Conservation (phyloP, 805 yeast species). For the Cyberlindnera meyerae region DNA sequence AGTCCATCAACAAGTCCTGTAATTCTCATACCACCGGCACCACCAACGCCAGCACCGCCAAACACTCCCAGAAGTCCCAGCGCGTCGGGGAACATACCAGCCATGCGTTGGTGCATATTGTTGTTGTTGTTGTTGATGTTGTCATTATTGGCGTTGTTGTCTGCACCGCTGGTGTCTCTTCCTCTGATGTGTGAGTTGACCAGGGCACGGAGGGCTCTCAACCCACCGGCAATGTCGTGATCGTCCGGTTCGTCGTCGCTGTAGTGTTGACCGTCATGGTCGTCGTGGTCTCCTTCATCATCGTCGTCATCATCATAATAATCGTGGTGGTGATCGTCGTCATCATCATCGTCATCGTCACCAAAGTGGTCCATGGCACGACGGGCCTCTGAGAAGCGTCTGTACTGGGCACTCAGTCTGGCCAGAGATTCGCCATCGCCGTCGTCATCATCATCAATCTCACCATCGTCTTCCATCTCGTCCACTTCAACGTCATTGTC, state of each 20-base stretch:
- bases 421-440: constrained; percentile 30
- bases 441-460: constrained; percentile 18
- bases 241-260: too few relatives aligned
- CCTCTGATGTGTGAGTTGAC: constrained; percentile 22
- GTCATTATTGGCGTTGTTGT: too few relatives aligned
- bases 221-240: constrained; percentile 24
- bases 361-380: constrained; percentile 16
- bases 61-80: constrained; percentile 29
- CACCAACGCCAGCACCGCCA: constrained; percentile 15
- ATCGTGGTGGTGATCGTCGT: constrained; percentile 22
- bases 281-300: constrained; percentile 24
- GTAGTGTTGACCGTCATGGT: constrained; percentile 16
- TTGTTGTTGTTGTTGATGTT: too few relatives aligned
- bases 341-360: constrained; percentile 22
- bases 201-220: constrained; percentile 26
- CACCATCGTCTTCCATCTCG: constrained; percentile 25
- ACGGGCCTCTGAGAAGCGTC: constrained; percentile 29
- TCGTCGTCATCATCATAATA: constrained; percentile 23
- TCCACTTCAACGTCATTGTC: constrained; percentile 13
- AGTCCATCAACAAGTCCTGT: constrained; percentile 20
- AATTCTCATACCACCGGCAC: constrained; percentile 23
- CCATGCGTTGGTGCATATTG: constrained; percentile 25
- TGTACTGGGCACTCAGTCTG: constrained; percentile 38
- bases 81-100: constrained; percentile 36
- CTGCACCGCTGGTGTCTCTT: too few relatives aligned